Evolutionary conservation across 352 stramenopile species (phyloP).

Genomic region (Ophiocytium majus): DNA sequence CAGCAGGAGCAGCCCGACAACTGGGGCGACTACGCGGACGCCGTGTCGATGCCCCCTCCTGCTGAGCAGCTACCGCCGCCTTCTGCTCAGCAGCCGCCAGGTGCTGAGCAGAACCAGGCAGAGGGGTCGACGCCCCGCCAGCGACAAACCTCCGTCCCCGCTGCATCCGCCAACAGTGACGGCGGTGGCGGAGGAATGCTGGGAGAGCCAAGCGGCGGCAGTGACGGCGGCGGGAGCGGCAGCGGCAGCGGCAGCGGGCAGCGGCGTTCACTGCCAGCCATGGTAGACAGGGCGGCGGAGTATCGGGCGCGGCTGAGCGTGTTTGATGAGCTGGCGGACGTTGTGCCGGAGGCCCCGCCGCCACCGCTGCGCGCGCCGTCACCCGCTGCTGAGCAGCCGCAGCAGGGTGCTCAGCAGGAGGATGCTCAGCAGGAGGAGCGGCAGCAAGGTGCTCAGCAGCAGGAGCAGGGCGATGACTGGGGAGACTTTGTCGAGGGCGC

Average conservation of each 20-base stretch:
- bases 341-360: background rate
- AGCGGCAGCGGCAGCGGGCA: background rate
- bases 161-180: too few relatives aligned
- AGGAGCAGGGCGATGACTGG: constrained; percentile 35
- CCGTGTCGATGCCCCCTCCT: too few relatives aligned
- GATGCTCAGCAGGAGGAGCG: background rate
- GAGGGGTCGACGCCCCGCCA: too few relatives aligned
- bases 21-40: too few relatives aligned
- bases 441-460: background rate
- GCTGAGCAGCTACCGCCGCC: too few relatives aligned
- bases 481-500: constrained; percentile 30
- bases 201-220: too few relatives aligned
- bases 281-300: background rate
- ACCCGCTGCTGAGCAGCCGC: too few relatives aligned
- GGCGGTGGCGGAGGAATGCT: too few relatives aligned
- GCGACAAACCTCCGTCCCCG: too few relatives aligned
- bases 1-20: too few relatives aligned
- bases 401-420: background rate
- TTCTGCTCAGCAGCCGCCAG: too few relatives aligned
- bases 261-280: background rate
- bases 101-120: too few relatives aligned
- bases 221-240: background rate
- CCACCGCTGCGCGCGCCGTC: background rate
- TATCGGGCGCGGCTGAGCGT: background rate
- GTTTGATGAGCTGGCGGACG: background rate